These are phyloP conservation scores for Amylocystis lapponica DNA, from an alignment of 768 basidiomycete species.

Conservation along the genomic window DNA sequence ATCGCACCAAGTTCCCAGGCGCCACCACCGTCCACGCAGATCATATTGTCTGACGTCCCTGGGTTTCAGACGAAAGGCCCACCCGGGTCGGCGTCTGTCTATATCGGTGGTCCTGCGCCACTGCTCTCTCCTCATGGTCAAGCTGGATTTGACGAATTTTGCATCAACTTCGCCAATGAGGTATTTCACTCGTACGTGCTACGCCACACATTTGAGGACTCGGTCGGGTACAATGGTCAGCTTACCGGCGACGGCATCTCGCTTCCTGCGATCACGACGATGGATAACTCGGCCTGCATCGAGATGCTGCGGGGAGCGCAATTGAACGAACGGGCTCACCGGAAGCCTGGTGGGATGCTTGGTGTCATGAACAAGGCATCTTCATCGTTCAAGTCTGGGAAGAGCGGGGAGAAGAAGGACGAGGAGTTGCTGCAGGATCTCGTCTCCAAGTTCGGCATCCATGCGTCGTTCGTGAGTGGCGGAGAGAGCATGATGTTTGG, in stretches of 20 bases:
- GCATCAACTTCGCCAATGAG: conserved; percentile 83
- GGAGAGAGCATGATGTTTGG: no score
- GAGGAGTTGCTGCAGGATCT: conserved; percentile 77
- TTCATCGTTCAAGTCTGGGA: conserved; percentile 71
- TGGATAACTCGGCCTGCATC: conserved; percentile 81
- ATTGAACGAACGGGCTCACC: conserved; percentile 56
- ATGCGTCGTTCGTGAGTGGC: conserved; percentile 78
- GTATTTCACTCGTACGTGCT: conserved; percentile 72
- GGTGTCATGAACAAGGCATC: conserved; percentile 65
- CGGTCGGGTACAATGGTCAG: no score
- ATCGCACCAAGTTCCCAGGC: conserved; percentile 55
- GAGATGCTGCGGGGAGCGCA: conserved; percentile 76
- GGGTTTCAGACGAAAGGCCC: conserved; percentile 77
- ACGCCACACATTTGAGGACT: conserved; percentile 69
- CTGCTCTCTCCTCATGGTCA: conserved; percentile 72
- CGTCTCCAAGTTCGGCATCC: conserved; percentile 58
- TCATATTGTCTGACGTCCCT: conserved; percentile 72
- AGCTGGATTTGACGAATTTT: conserved; percentile 82
- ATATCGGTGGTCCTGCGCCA: conserved; percentile 53
- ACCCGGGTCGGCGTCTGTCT: conserved; percentile 54
- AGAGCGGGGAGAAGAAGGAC: conserved; percentile 61
- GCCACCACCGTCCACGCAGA: conserved; percentile 53
- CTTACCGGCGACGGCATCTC: conserved; percentile 60
- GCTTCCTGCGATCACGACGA: conserved; percentile 58
- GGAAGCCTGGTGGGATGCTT: conserved; percentile 74